Conservation (phyloP, 2,329 filamentous ascomycete species). For the Zymoseptoria ardabiliae region DNA sequence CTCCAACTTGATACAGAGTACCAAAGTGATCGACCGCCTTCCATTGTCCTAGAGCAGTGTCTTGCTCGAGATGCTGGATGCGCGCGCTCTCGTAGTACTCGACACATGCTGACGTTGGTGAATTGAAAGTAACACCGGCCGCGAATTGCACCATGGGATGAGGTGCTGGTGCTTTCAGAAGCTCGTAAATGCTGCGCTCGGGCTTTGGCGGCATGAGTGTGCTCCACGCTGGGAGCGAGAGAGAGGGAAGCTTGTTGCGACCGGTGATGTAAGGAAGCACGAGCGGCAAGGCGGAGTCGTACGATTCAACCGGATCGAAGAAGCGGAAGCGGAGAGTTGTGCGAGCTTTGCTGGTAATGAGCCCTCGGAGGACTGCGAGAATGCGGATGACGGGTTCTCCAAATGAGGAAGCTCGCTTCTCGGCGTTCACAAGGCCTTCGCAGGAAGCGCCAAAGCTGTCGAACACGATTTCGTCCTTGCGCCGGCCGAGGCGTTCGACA, state of each 20-base stretch:
- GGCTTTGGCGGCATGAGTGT: slow-evolving; percentile 4
- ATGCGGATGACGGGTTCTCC: slow-evolving; percentile 1
- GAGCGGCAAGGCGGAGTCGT: background rate
- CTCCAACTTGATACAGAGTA: slow-evolving; percentile 9
- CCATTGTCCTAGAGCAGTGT: slow-evolving; percentile 11
- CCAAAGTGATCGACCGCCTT: slow-evolving; percentile 8
- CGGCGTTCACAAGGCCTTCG: slow-evolving; percentile 7
- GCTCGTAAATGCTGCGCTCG: slow-evolving; percentile 2
- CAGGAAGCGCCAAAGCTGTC: slow-evolving; percentile 2
- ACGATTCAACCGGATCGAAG: background rate
- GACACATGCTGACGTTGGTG: slow-evolving; percentile 5
- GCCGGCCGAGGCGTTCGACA: background rate
- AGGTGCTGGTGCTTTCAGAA: slow-evolving; percentile 4
- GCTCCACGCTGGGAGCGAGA: slow-evolving; percentile 8
- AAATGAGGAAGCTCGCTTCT: background rate
- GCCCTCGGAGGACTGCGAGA: background rate
- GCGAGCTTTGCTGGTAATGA: background rate
- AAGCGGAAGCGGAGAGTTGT: slow-evolving; percentile 8
- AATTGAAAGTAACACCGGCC: slow-evolving; percentile 7
- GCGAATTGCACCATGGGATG: slow-evolving; percentile 11
- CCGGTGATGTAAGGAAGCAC: slow-evolving; percentile 10
- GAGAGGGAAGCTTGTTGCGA: slow-evolving; percentile 4
- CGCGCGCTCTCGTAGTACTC: slow-evolving; percentile 12
- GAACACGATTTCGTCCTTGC: slow-evolving; percentile 7
- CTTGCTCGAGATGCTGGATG: slow-evolving; percentile 9